Base-by-base conservation (phyloP, 2,329 filamentous ascomycete species). In the Neonectria punicea region DNA sequence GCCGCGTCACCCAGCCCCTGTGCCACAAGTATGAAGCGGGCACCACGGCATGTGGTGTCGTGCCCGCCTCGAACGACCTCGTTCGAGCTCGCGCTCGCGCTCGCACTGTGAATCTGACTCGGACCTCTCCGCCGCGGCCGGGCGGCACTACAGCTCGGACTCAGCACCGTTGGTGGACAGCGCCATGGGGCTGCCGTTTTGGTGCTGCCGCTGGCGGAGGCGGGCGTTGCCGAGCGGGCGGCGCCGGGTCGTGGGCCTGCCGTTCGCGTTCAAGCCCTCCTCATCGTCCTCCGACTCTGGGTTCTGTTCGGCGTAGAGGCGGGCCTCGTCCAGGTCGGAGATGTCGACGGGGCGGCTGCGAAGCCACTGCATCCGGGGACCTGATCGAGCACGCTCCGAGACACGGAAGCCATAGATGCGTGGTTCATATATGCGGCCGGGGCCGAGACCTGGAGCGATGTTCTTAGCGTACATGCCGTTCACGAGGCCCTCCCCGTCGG, bases 401-500 rank as follows among this genome's bases (percentile, higher is more conserved):
- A 99, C 96, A 67, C 92, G 89, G 83, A 99, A 99, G 30, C 96
- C 96, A 80, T 98, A 99, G 78, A 99, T 98, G 71, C 91, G 92
- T 64, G 96, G 94, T 77, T 98, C 93, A 81, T 98, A 98, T 74
- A 98, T 93, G 78, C 90, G 93, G 64, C 89, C 89, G 53, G 84
- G 84, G 11, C 96, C 96, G 3, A 99, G 85, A 1, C 94, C 93
- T 0, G 96, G 94, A 1, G 92, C 94, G 70, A 98, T 91, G 79
- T 98, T 99, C 73, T 90, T 87, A 5, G 92, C 88, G 69, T 93
- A 90, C 75, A 98, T 90, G 74, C 96, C 96, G 78, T 99, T 98
- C 74, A 98, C 89, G 68, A 86, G 83, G 9, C 78, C 77, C 20
- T 88, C 85, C 28, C 84, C 82, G 2, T 78, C 78, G 43, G 79